Evolutionary conservation across 805 yeast species (phyloP).

Genomic region (Wickerhamiella azyma): DNA sequence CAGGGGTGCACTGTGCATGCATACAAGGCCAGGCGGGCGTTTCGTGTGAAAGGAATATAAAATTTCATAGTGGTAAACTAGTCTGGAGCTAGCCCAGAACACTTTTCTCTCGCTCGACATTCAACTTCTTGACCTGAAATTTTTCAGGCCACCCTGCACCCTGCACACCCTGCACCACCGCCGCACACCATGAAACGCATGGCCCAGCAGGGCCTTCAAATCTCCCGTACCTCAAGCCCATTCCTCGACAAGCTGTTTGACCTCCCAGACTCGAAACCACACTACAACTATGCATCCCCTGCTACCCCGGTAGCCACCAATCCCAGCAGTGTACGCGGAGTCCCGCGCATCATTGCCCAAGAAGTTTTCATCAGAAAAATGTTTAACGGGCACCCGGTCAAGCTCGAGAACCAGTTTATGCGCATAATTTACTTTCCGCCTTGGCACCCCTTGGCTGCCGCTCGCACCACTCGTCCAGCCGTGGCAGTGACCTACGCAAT

Average conservation of each 20-base stretch:
- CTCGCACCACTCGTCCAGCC: conserved; percentile 18
- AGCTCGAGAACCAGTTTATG: background rate
- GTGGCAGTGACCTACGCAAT: conserved; percentile 9
- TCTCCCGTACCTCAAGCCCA: background rate
- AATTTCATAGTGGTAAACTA: too few relatives aligned
- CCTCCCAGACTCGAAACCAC: background rate
- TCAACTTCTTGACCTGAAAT: too few relatives aligned
- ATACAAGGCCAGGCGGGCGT: too few relatives aligned
- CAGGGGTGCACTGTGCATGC: too few relatives aligned
- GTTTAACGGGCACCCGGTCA: background rate
- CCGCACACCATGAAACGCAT: background rate
- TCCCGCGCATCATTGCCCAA: background rate
- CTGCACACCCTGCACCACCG: background rate
- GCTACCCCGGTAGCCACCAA: background rate
- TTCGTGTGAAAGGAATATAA: too few relatives aligned
- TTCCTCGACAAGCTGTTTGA: background rate
- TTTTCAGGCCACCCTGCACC: too few relatives aligned
- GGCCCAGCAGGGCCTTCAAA: background rate
- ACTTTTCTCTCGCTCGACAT: too few relatives aligned
- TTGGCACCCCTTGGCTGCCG: conserved; percentile 18
- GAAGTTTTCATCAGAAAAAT: background rate
- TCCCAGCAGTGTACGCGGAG: conserved; percentile 4
- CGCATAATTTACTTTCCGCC: conserved; percentile 15
- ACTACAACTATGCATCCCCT: conserved; percentile 2
- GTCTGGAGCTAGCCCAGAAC: too few relatives aligned